Evolutionary conservation across 106 monocot genomes (phyloP).

Genomic region (Dendrobium catenatum): DNA sequence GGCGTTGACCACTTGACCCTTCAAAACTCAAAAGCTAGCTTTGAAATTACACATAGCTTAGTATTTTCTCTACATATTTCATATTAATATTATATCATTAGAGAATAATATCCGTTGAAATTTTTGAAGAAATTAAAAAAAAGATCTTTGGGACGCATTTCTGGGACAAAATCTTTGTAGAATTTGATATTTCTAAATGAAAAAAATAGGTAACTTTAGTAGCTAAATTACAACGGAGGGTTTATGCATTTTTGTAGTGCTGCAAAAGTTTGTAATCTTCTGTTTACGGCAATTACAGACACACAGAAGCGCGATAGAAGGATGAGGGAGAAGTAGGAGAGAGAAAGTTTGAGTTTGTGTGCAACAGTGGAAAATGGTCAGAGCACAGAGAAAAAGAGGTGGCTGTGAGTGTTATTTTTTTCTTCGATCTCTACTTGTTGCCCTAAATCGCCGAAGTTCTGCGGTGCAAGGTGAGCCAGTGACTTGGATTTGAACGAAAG

Average conservation of each 20-base stretch:
- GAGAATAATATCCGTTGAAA: no score
- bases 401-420: background rate
- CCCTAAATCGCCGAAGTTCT: background rate
- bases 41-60: no score
- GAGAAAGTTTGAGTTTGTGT: constrained; percentile 6
- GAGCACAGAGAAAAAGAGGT: constrained; percentile 6
- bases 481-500: background rate
- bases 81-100: no score
- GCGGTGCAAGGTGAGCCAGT: background rate
- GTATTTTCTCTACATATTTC: no score
- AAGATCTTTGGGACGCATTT: no score
- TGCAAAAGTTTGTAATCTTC: constrained; percentile 11
- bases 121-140: no score
- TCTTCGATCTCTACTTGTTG: background rate
- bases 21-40: no score
- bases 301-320: background rate
- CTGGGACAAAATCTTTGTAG: no score
- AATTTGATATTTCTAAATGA: background rate
- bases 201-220: background rate
- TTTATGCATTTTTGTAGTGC: background rate
- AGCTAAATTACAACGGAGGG: background rate
- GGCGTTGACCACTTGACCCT: no score
- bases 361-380: background rate
- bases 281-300: constrained; percentile 5
- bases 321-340: background rate